Base-by-base conservation (phyloP, 2,329 filamentous ascomycete species). In the Leptographium radiaticola region DNA sequence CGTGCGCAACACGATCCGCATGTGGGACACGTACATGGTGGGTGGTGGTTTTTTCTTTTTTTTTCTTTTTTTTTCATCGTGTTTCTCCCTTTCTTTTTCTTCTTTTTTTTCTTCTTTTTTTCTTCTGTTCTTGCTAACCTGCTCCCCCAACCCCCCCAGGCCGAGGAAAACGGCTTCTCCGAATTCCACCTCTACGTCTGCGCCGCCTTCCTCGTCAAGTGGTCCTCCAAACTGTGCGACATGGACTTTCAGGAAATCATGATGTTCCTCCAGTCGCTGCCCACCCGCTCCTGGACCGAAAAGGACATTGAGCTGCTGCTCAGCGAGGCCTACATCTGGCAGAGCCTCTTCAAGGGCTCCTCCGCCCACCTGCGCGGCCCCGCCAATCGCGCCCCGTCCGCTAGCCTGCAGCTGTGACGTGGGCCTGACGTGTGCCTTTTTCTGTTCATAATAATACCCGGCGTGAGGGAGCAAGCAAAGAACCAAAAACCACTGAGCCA, bases 1-100 rank as follows among this genome's bases (percentile, higher is more conserved):
- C 65, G 91, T 98, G 55, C 87, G 84, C 67, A 97, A 96, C 66
- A 96, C 89, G 0, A 95, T 98, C 59, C 79, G 93, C 61, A 98
- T 98, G 93, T 98, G 93, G 93, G 93, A 98, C 69, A 98, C 93
- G 31, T 98, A 98, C 71, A 80, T 98, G 72, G 91, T 96, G 74
- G 66, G 82, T 70, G 7, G 15, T 25, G 11, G 6, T 2, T 46
- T 44, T 51, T 6, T 43, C 11, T 40, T 38, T 45, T 11, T 42
- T n/a, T 33, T 30, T 16, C 6, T 46, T 16, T 46, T 39, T 25
- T 16, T 20, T 3, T 45, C 4, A 25, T 18, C n/a, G 18, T 33
- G 4, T 42, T 16, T 34, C 34, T 45, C 31, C 6, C 13, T 30
- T 31, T 36, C 7, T 40, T 25, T 20, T 44, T 8, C 16, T 31